Evolutionary conservation across 1,139 yeast genomes (phyloP).

Genomic region (Diutina mesorugosa): DNA sequence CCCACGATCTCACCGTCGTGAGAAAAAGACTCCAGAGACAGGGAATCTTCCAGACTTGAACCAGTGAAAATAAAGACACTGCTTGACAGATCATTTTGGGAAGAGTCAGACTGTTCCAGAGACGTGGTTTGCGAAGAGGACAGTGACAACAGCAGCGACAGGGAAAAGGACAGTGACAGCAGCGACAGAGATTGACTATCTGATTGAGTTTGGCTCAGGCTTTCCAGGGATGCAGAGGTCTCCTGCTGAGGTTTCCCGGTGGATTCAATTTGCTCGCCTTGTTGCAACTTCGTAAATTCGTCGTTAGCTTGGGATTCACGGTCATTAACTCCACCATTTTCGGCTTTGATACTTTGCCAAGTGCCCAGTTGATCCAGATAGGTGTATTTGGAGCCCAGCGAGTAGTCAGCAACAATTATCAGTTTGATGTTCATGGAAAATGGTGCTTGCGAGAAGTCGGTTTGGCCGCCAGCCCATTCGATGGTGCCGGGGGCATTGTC

Average conservation of each 20-base stretch:
- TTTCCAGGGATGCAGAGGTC: background rate
- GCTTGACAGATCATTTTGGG: background rate
- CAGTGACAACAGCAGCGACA: background rate
- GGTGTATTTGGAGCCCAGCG: slow-evolving; percentile 55
- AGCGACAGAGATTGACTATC: background rate
- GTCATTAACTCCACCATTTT: slow-evolving; percentile 30
- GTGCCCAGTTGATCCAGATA: slow-evolving; percentile 32
- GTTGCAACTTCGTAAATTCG: slow-evolving; percentile 12
- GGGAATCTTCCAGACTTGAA: background rate
- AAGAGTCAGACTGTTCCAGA: background rate
- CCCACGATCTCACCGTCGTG: background rate
- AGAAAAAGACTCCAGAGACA: background rate
- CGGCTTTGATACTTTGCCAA: slow-evolving; percentile 57
- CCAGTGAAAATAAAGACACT: background rate
- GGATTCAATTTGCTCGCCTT: background rate
- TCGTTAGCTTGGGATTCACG: slow-evolving; percentile 12
- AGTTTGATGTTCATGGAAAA: slow-evolving; percentile 55
- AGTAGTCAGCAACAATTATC: slow-evolving; percentile 61
- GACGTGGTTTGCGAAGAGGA: background rate
- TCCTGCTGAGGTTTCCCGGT: background rate
- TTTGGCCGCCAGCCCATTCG: slow-evolving; percentile 77
- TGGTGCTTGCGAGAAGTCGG: slow-evolving; percentile 55
- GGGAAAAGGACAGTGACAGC: background rate
- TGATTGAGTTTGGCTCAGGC: background rate
- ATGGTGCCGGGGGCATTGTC: slow-evolving; percentile 56